These are phyloP conservation scores for Carex pumila DNA, from an alignment of 176 grass and related monocot genomes.

Conservation along the genomic window DNA sequence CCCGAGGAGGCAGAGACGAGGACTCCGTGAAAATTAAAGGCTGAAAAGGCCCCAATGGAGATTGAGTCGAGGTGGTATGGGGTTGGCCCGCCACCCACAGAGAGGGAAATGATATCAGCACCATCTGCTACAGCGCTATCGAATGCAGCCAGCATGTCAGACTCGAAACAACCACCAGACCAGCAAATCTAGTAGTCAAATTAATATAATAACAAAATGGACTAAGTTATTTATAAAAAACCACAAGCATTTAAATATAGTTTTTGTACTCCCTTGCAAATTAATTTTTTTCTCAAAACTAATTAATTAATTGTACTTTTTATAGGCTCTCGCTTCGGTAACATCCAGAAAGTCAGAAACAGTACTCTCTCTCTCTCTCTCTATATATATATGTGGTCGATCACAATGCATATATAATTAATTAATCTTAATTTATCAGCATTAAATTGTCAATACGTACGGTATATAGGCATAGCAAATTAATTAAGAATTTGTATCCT, in stretches of 20 bases:
- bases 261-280: not conserved
- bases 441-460: not conserved
- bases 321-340: not conserved
- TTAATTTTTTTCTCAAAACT: not conserved
- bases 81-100: slow-evolving; percentile 61
- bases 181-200: slow-evolving; percentile 19
- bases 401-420: not conserved
- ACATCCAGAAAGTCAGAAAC: not conserved
- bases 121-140: slow-evolving; percentile 82
- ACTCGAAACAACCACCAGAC: slow-evolving; percentile 67
- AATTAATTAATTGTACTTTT: not conserved
- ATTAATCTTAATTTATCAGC: not conserved
- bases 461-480: too few species aligned
- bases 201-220: not conserved
- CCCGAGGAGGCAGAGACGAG: slow-evolving; percentile 83
- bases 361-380: too few species aligned
- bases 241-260: not conserved
- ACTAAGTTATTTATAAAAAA: not conserved
- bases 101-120: slow-evolving; percentile 83
- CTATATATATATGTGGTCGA: not conserved
- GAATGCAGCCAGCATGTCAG: slow-evolving; percentile 93
- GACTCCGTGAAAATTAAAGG: slow-evolving; percentile 43
- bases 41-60: slow-evolving; percentile 71
- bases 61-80: slow-evolving; percentile 91
- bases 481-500: too few species aligned